phyloP scores from a whole-genome alignment of 352 stramenopile genomes.

The Globisporangium yorkense region DNA sequence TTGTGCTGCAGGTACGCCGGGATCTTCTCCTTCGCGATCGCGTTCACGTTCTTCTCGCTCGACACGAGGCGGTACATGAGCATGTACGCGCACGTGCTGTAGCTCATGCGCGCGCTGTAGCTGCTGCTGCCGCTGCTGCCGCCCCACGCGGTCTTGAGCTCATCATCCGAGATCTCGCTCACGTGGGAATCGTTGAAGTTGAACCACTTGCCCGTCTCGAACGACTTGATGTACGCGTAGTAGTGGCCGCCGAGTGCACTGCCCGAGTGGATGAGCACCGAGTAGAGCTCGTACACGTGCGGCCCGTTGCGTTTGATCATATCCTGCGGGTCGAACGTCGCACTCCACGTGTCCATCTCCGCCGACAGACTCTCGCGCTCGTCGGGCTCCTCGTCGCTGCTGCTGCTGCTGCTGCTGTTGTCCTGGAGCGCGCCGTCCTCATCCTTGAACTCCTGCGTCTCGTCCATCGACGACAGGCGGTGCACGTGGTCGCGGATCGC shows the following conservation, averaged over 20 bases:
- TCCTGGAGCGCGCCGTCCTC: slow-evolving; percentile 13
- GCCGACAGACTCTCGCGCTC: slow-evolving; percentile 3
- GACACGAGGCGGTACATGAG: slow-evolving; percentile 85
- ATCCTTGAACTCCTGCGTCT: slow-evolving; percentile 43
- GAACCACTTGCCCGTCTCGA: slow-evolving; percentile 79
- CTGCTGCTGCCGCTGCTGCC: slow-evolving; percentile 36
- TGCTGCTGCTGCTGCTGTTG: slow-evolving; percentile 11
- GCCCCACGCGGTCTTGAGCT: slow-evolving; percentile 73
- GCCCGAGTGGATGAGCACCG: slow-evolving; percentile 90
- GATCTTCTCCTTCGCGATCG: slow-evolving; percentile 50
- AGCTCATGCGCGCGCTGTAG: slow-evolving; percentile 49
- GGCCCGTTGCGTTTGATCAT: slow-evolving; percentile 61
- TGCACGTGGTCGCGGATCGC: slow-evolving; percentile 16
- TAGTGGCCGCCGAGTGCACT: slow-evolving; percentile 91
- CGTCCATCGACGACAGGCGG: slow-evolving; percentile 74
- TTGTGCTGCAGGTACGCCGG: slow-evolving; percentile 61
- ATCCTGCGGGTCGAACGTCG: slow-evolving; percentile 54
- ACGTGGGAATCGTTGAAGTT: slow-evolving; percentile 87
- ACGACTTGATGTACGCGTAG: slow-evolving; percentile 91
- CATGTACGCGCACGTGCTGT: slow-evolving; percentile 89
- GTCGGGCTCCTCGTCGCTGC: slow-evolving; percentile 5
- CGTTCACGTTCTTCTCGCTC: slow-evolving; percentile 57
- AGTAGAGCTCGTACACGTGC: slow-evolving; percentile 90
- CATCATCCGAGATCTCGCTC: slow-evolving; percentile 67
- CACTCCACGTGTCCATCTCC: slow-evolving; percentile 60